These are phyloP conservation scores for Agrocybe praecox DNA, from an alignment of 768 basidiomycete genomes.

Conservation along the genomic window DNA sequence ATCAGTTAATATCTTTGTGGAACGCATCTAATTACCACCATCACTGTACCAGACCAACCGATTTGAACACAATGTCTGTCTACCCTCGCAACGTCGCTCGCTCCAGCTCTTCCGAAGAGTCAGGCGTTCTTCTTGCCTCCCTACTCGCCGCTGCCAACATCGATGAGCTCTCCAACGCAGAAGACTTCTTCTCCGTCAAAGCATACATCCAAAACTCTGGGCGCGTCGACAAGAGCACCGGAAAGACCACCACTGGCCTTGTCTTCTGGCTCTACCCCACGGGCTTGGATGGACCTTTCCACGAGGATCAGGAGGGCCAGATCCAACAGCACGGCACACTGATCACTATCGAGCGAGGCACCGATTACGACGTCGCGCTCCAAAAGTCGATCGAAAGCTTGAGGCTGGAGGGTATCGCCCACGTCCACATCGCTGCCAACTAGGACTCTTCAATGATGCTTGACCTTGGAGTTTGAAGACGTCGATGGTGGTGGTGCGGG, in stretches of 20 bases:
- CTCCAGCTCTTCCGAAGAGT: not conserved
- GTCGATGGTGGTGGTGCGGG: no score
- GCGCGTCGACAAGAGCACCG: not conserved
- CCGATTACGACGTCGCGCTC: not conserved
- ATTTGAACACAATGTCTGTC: no score
- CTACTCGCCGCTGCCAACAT: not conserved
- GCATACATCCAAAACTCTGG: not conserved
- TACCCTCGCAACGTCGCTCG: not conserved
- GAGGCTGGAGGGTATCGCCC: not conserved
- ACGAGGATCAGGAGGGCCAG: constrained; percentile 3
- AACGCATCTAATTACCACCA: no score
- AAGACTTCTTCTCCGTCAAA: not conserved
- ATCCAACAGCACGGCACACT: constrained; percentile 4
- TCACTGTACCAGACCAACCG: no score
- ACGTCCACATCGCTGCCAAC: constrained; percentile 1
- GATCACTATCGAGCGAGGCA: constrained; percentile 1
- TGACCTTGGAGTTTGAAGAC: no score
- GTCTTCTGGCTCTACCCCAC: constrained; percentile 9
- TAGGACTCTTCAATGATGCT: not conserved
- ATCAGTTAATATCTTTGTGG: no score
- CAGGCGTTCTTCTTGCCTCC: not conserved
- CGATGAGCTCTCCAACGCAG: not conserved
- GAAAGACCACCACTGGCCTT: not conserved
- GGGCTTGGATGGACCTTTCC: constrained; percentile 2
- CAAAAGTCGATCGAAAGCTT: not conserved